A percentile compares a stretch with the other conserved stretches of the same genome.
Evolutionary conservation across 495 filamentous ascomycete species (phyloP).

Genomic region (Amniculicola lignicola): DNA sequence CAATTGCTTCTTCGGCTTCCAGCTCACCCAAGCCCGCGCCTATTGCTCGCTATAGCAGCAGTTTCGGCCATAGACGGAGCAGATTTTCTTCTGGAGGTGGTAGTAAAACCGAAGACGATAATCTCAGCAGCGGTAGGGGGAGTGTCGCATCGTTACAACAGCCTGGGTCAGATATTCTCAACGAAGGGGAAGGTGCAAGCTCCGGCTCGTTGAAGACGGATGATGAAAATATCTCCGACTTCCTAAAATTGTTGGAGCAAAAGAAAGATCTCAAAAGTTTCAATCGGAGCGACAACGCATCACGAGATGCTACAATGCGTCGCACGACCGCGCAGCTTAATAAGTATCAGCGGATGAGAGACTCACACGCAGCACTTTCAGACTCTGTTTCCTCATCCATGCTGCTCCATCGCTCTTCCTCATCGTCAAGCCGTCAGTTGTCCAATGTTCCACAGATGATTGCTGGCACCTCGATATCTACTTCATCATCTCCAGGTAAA

Average conservation of each 20-base stretch:
- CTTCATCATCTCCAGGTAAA: conserved; percentile 85
- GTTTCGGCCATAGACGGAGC: conserved; percentile 80
- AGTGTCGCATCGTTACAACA: conserved; percentile 82
- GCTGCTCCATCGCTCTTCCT: conserved; percentile 75
- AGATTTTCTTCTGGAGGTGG: conserved; percentile 70
- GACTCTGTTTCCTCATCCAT: conserved; percentile 86
- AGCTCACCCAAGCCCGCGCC: conserved; percentile 73
- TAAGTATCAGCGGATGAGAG: conserved; percentile 78
- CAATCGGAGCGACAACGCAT: conserved; percentile 50
- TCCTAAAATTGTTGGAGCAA: conserved; percentile 78
- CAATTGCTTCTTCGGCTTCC: conserved; percentile 58
- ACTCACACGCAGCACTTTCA: conserved; percentile 77
- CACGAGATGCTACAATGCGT: conserved; percentile 56
- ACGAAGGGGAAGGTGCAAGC: conserved; percentile 64
- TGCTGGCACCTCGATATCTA: conserved; percentile 74
- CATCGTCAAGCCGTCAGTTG: conserved; percentile 78
- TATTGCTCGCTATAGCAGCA: conserved; percentile 70
- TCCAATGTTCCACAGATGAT: conserved; percentile 82
- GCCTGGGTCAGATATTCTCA: conserved; percentile 77
- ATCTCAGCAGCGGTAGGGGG: conserved; percentile 79
- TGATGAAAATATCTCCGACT: conserved; percentile 89
- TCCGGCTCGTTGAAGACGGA: conserved; percentile 79
- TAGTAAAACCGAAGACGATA: conserved; percentile 77
- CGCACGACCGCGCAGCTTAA: conserved; percentile 67
- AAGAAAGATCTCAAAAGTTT: conserved; percentile 76